Evolutionary conservation across 176 grass and related monocot genomes (phyloP).

Genomic region (Oryza longistaminata): DNA sequence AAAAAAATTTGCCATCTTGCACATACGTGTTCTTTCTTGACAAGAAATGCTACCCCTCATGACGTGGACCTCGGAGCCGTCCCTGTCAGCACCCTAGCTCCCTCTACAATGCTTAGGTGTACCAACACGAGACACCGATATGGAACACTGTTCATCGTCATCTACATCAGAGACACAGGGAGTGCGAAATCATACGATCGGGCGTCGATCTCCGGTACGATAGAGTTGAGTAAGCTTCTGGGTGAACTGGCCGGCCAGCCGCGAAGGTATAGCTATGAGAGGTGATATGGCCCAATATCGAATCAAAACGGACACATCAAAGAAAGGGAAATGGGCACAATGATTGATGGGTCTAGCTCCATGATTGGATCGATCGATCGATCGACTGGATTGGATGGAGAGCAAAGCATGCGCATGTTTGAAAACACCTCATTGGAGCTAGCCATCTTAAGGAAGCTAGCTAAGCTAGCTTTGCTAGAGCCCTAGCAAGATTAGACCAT

Average conservation of each 20-base stretch:
- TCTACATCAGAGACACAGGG: background rate
- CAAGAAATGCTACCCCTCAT: conserved; percentile 25
- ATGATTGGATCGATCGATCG: background rate
- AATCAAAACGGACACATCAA: background rate
- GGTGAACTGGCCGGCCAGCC: background rate
- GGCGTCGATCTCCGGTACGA: background rate
- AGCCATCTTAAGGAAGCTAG: background rate
- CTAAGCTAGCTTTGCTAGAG: background rate
- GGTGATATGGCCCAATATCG: background rate
- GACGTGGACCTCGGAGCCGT: conserved; percentile 7
- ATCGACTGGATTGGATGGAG: background rate
- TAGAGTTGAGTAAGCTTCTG: background rate
- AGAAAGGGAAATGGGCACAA: background rate
- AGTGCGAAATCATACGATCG: background rate
- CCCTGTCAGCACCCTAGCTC: background rate
- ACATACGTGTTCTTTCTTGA: background rate
- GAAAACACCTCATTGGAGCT: background rate
- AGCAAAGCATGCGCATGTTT: background rate
- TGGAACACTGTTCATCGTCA: background rate
- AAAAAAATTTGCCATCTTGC: background rate
- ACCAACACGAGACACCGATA: background rate
- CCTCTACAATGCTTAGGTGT: background rate
- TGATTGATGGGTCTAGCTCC: background rate
- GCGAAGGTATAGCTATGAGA: background rate
- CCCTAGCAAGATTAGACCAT: background rate